Base-by-base conservation (phyloP, 495 filamentous ascomycete genomes). In the Daldinia decipiens region DNA sequence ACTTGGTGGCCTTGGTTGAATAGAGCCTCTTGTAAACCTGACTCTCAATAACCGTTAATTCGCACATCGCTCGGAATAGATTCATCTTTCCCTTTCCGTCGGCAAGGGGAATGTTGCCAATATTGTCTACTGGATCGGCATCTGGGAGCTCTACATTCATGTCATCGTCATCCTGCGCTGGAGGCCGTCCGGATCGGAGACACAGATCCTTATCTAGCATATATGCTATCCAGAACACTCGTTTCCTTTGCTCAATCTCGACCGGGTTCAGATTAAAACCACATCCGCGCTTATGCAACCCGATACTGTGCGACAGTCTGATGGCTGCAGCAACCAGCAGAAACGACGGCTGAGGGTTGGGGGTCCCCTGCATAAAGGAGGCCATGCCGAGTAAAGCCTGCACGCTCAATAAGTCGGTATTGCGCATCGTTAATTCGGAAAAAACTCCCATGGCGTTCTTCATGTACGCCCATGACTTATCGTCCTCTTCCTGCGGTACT, bases 181-280 rank as follows among this genome's bases (percentile, higher is more conserved):
- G 95, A 26, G 95, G 95, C 59, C 95, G 88, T 34, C 95, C 95
- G 17, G 93, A 95, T 32, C 95, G 89, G 31, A 99, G 87, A 77
- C 94, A 97, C 65, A 98, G 88, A 74, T 98, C 95, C 82, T 97
- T 97, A 76, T 99, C 95, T 29, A 98, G 81, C 81, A 97, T 88
- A 75, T 99, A 99, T 12, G 92, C 94, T 74, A 99, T 97, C 95
- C 95, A 99, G 74, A 98, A 99, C 2, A 98, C 95, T 69, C 95
- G 84, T 81, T 97, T 97, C 34, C 95, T 87, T 79, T 99, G 95
- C 78, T 99, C 96, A 50, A 94, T 90, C 76, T 99, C 95, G 19
- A 93, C 89, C 13, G 89, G 88, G 73, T 94, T 97, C 45, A 99
- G 83, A 65, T 94, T 94, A 78, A 98, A 98, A 1, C 90, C 91